phyloP scores from a whole-genome alignment of 192 early-diverging fungal genomes.

The Diversispora epigaea region DNA sequence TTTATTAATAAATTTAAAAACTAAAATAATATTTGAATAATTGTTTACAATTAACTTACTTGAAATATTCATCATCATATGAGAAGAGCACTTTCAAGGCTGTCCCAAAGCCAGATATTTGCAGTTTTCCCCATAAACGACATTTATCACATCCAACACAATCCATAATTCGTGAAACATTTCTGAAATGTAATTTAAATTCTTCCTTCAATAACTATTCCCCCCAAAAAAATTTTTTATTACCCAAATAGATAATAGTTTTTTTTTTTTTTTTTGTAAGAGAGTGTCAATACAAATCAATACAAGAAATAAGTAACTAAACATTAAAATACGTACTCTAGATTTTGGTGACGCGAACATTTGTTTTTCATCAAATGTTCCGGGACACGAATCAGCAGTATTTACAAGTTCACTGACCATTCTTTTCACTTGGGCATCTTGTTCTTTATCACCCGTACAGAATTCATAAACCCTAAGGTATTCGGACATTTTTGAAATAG shows the following conservation, averaged over 20 bases:
- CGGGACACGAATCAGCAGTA: slow-evolving; percentile 60
- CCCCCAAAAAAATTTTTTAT: neutral
- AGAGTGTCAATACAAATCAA: no score
- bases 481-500: slow-evolving; percentile 78
- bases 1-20: neutral
- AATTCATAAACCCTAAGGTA: slow-evolving; percentile 77
- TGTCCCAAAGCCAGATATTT: slow-evolving; percentile 89
- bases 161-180: slow-evolving; percentile 98
- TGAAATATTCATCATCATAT: slow-evolving; percentile 68
- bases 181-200: slow-evolving; percentile 91
- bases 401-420: slow-evolving; percentile 62
- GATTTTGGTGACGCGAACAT: slow-evolving; percentile 61
- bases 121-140: slow-evolving; percentile 96
- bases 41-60: slow-evolving; percentile 40
- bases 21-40: neutral
- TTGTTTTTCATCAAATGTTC: slow-evolving; percentile 87
- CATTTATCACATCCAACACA: slow-evolving; percentile 99
- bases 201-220: slow-evolving; percentile 71
- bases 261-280: no score
- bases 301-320: neutral
- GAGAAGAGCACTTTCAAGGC: slow-evolving; percentile 96
- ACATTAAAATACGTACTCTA: slow-evolving; percentile 6
- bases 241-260: no score
- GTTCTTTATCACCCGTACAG: slow-evolving; percentile 60
- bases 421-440: slow-evolving; percentile 51